phyloP scores from a whole-genome alignment of 1,139 yeast genomes.

The Debaryomyces psychrophilus region DNA sequence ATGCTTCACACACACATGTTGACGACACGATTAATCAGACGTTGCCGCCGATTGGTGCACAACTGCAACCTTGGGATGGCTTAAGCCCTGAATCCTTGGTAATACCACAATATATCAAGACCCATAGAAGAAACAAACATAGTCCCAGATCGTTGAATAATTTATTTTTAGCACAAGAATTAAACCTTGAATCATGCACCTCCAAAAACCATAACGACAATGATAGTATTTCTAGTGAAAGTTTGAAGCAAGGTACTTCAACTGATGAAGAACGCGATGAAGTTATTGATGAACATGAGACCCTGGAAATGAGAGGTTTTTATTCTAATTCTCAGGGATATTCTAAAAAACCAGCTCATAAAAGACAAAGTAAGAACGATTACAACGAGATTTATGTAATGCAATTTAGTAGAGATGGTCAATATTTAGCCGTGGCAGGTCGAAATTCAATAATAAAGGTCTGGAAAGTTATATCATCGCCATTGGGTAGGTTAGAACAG shows the following conservation, averaged over 20 bases:
- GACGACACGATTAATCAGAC: background rate
- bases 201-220: conserved; percentile 13
- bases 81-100: conserved; percentile 42
- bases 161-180: conserved; percentile 80
- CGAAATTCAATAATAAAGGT: conserved; percentile 66
- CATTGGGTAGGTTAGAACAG: conserved; percentile 58
- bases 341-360: conserved; percentile 6
- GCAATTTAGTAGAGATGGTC: conserved; percentile 79
- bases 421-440: conserved; percentile 82
- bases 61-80: conserved; percentile 28
- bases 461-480: conserved; percentile 80
- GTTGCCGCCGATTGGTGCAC: background rate
- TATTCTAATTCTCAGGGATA: conserved; percentile 4
- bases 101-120: conserved; percentile 58
- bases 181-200: conserved; percentile 32
- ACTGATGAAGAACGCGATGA: conserved; percentile 10
- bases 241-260: conserved; percentile 1
- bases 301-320: background rate
- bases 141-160: conserved; percentile 53
- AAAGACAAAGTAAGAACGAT: conserved; percentile 13
- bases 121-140: conserved; percentile 46
- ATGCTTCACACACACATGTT: background rate
- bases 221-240: conserved; percentile 12
- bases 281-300: conserved; percentile 2
- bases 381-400: conserved; percentile 67